Base-by-base conservation (phyloP, 768 basidiomycete genomes). In the Daedaleopsis sinensis region DNA sequence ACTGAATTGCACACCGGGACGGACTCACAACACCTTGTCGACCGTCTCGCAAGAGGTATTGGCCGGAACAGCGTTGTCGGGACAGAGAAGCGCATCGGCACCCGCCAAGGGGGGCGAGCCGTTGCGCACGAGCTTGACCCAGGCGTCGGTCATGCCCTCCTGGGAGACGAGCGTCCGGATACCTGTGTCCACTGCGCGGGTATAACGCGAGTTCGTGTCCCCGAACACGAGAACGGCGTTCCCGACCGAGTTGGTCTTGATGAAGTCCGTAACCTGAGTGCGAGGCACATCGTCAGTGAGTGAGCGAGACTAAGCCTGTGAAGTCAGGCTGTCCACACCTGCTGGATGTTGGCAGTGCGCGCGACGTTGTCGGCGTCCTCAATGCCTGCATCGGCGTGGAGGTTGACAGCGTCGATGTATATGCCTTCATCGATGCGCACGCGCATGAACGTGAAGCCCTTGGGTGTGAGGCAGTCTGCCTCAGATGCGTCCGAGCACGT, bases 371-470 rank as follows among this genome's bases (percentile, higher is more conserved):
- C 57, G 16, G 18, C 57, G 23, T 58, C 57, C 39, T 58, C 57
- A 38, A 50, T 58, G 38, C 57, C 57, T 8, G 57, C 57, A 39
- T 58, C 57, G n/a, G 57, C 49, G 24, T 58, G 57, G 11, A 58
- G 49, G 57, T 58, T 58, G 49, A 49, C 16, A 7, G 47, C 27
- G 38, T 58, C 57, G 57, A 52, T 36, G 49, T 58, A 58, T 9
- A 52, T 49, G 15, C 49, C 39, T 12, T 50, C 47, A 4, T n/a
- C 57, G 49, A 58, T 19, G 24, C 39, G 49, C 12, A 58, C 23
- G 38, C 57, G 57, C 57, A 58, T 58, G 38, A 58, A 58, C 18
- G 57, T 58, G 57, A 51, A 58, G 49, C 57, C 57, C 23, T 58
- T 58, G n/a, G 57, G 57, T 16, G 57, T 58, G 39, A 58, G 57